Evolutionary conservation across 257 asterid genomes (phyloP).

Genomic region (Nicotiana obtusifolia): DNA sequence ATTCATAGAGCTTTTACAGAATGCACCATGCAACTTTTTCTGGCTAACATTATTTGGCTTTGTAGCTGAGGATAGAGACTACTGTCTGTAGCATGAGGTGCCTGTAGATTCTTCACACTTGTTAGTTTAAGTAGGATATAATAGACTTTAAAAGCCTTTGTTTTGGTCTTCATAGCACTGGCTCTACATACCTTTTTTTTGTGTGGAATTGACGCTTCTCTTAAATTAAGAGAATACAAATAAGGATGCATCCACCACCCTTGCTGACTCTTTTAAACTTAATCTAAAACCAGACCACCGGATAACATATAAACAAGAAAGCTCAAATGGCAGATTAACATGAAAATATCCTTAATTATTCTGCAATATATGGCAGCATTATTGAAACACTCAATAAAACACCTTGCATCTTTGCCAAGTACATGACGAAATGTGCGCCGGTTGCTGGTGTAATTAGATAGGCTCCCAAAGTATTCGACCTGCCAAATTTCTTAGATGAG

Average conservation of each 20-base stretch:
- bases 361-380: not conserved
- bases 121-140: not conserved
- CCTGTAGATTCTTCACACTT: not conserved
- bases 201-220: not conserved
- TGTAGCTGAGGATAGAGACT: not conserved
- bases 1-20: not conserved
- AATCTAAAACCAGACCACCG: not conserved
- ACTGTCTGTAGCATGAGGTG: not conserved
- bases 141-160: not conserved
- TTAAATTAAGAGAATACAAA: not conserved
- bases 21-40: not conserved
- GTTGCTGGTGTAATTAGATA: conserved; percentile 76
- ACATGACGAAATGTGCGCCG: conserved; percentile 92
- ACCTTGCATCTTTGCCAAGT: conserved; percentile 97
- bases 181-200: not conserved
- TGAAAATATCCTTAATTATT: not conserved
- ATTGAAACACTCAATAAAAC: not conserved
- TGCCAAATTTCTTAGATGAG: conserved; percentile 21
- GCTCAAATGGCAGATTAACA: not conserved
- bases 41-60: not conserved
- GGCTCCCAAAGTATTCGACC: conserved; percentile 75
- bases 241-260: not conserved
- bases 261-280: not conserved
- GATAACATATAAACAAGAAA: not conserved
- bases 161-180: not conserved